Evolutionary conservation across 768 basidiomycete species (phyloP), one percentile per base, ranked within the genome.

Genomic region (Tricholoma hemisulphureum): DNA sequence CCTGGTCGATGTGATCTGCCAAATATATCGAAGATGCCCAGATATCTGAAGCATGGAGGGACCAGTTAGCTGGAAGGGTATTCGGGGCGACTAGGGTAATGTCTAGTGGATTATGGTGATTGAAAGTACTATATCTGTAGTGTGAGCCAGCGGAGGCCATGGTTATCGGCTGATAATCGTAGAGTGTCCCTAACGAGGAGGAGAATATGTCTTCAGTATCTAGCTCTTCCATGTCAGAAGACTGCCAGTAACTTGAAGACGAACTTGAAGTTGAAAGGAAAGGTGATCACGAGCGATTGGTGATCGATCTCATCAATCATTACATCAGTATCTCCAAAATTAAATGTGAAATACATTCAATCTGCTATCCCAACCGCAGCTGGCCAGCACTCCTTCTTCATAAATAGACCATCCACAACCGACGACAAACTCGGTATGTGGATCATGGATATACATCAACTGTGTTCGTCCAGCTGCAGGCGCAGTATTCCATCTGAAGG

Each of bases 381-480:
- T 95, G 37, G 91, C 94, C 48, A 98, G 67, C 16, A 94, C 68
- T 1, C 92, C 91, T 66, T 92, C 87, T 49, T 97, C 93, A 61
- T 86, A 95, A 64, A 97, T 71, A n/a, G 92, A 93, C 95, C 95
- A 97, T 48, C 83, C 81, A 66, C 91, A 88, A 0, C 93, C 95
- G 39, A 91, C 90, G 21, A 96, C 93, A 71, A 98, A 98, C 74
- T 98, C 96, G 2, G 91, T 95, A 68, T 98, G 96, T 6, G 86
- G 77, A 67, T 93, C 88, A 67, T 97, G 89, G 31, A 94, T 87
- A 58, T 86, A 71, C 58, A 89, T 68, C 50, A 89, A 68, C 58
- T 85, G 80, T 2, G 78, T 71, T 54, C 81, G 75, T 23, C 78
- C 77, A 23, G 79, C 71, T 1, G 70, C 64, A 9, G 86, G 82